Evolutionary conservation across 2,329 filamentous ascomycete species (phyloP).

Genomic region (Coccinonectria pachysandricola): DNA sequence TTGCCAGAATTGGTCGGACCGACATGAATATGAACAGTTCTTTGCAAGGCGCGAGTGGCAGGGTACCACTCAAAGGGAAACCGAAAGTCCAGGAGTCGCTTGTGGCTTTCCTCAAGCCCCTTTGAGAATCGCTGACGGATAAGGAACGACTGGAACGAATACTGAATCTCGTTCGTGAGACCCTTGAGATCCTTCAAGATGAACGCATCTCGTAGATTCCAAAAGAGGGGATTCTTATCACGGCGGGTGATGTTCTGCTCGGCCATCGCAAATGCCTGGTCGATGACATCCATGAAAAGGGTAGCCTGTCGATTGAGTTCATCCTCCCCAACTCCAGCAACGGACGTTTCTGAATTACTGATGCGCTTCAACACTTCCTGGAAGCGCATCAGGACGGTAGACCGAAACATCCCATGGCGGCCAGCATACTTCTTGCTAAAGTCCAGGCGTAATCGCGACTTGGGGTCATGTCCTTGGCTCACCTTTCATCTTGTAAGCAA

Average conservation of each 20-base stretch:
- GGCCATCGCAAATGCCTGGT: conserved; percentile 36
- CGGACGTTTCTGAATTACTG: conserved; percentile 12
- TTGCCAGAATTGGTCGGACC: conserved; percentile 97
- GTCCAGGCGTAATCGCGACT: conserved; percentile 20
- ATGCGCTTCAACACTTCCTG: conserved; percentile 22
- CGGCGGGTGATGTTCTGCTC: conserved; percentile 26
- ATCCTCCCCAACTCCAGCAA: conserved; percentile 21
- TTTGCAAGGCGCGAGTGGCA: conserved; percentile 65
- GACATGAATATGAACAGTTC: conserved; percentile 84
- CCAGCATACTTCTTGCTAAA: conserved; percentile 14
- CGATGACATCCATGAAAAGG: conserved; percentile 35
- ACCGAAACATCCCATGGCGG: conserved; percentile 23
- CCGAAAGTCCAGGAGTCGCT: conserved; percentile 67
- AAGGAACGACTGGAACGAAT: conserved; percentile 58
- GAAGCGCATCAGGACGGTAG: conserved; percentile 27
- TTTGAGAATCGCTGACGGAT: conserved; percentile 46
- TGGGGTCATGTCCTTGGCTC: conserved; percentile 25
- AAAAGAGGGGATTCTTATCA: conserved; percentile 44
- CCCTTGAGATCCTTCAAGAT: conserved; percentile 39
- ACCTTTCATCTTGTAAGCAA: conserved; percentile 13
- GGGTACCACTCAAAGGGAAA: conserved; percentile 91
- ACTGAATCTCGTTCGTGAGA: conserved; percentile 49
- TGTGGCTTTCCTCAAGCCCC: conserved; percentile 47
- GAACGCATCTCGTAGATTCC: conserved; percentile 50
- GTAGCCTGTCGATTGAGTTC: conserved; percentile 34